phyloP scores from a whole-genome alignment of 495 filamentous ascomycete species.

The Copromyces sp. region DNA sequence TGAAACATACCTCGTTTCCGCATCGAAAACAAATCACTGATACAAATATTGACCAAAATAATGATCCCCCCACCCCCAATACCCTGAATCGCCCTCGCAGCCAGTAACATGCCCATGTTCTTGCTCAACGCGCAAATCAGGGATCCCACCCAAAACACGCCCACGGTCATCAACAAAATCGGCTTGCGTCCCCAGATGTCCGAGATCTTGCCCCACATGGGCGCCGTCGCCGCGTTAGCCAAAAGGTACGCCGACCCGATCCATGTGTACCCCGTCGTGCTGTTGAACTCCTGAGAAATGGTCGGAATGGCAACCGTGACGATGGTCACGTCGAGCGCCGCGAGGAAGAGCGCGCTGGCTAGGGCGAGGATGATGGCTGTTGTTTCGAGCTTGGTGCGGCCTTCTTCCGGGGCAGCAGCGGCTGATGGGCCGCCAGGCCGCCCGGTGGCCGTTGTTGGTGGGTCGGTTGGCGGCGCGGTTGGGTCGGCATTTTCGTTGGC shows the following conservation, averaged over 20 bases:
- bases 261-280: conserved; percentile 64
- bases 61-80: conserved; percentile 76
- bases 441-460: not conserved
- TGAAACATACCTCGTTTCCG: conserved; percentile 39
- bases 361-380: conserved; percentile 33
- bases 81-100: conserved; percentile 69
- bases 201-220: conserved; percentile 72
- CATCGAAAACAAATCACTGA: conserved; percentile 72
- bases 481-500: not conserved
- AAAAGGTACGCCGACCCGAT: conserved; percentile 64
- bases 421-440: not conserved
- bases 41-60: conserved; percentile 70
- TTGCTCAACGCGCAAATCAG: conserved; percentile 58
- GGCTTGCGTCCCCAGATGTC: conserved; percentile 84
- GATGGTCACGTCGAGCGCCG: conserved; percentile 37
- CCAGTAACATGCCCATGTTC: conserved; percentile 65
- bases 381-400: conserved; percentile 26
- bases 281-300: conserved; percentile 52
- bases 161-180: conserved; percentile 61
- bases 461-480: not conserved
- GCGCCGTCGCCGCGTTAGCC: conserved; percentile 56
- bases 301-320: conserved; percentile 38
- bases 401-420: conserved; percentile 19
- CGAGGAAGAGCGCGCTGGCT: conserved; percentile 42
- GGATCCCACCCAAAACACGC: conserved; percentile 66